Evolutionary conservation across 495 filamentous ascomycete species (phyloP), one percentile per base, ranked within the genome.

Genomic region (Aspergillus incahuasiensis): DNA sequence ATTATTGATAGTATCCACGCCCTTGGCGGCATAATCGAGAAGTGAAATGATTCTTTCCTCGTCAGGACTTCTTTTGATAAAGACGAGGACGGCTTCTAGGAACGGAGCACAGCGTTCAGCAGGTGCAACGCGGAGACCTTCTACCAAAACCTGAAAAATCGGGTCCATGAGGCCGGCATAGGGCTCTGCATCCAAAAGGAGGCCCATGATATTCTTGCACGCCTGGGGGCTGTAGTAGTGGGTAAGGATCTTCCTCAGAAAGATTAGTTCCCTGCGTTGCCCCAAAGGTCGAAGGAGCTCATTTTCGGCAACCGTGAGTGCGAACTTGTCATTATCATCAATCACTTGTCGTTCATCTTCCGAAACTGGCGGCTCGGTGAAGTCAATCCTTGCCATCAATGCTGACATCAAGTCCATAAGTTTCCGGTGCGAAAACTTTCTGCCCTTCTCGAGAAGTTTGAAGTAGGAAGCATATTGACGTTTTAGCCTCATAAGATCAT

Each of bases 391-490:
- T 32, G 60, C 60, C 16, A 82, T 61, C 19, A 82, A 60, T 11
- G 63, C 56, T 0, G 64, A 61, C 38, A 78, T 57, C 18, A 82
- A 58, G 43, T 79, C 75, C 42, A 77, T 69, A 44, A 82, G 66
- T 35, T 75, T 74, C 19, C 42, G 51, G 35, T 74, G 65, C 2
- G 68, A 72, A 43, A 80, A 75, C 5, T 74, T 71, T 20, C 79
- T 73, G 15, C 80, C 78, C 55, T 83, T 77, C 21, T 86, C 81
- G 3, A 87, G 24, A 20, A 88, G 65, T 1, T 72, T 72, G 49
- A 78, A 74, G 60, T 89, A 82, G 22, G 75, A 75, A 0, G 79
- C 69, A 30, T 81, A 79, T 1, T 80, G 74, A 7, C 67, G 70
- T 6, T 76, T 70, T 40, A 82, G 56, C 34, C 79, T 70, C 45